Conservation (phyloP, 768 basidiomycete species). For the Fomitopsis serialis region DNA sequence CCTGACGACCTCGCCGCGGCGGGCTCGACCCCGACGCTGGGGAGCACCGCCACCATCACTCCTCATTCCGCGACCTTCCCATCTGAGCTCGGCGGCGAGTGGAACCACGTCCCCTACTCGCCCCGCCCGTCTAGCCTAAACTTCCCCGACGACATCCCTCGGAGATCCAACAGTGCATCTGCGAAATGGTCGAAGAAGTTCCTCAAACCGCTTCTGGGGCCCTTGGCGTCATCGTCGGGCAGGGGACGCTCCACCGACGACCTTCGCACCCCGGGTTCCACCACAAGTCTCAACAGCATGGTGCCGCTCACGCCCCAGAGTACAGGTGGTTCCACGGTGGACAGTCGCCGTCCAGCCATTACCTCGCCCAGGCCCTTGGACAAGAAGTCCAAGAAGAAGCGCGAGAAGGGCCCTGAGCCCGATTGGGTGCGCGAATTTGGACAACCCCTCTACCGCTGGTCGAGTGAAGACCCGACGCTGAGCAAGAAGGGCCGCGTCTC, state of each 20-base stretch:
- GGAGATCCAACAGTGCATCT: slow-evolving; percentile 4
- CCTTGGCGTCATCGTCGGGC: slow-evolving; percentile 1
- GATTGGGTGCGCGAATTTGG: slow-evolving; percentile 16
- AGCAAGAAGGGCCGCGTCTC: slow-evolving; percentile 12
- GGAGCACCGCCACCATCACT: slow-evolving; percentile 6
- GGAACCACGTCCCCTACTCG: slow-evolving; percentile 12
- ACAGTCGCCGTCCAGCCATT: neutral
- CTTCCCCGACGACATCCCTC: slow-evolving; percentile 9
- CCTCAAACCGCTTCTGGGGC: slow-evolving; percentile 25
- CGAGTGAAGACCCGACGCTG: slow-evolving; percentile 14
- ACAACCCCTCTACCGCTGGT: slow-evolving; percentile 16
- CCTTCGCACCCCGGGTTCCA: slow-evolving; percentile 4
- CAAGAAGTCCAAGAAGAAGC: slow-evolving; percentile 12
- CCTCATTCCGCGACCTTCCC: slow-evolving; percentile 3
- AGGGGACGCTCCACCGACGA: neutral
- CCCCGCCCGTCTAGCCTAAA: slow-evolving; percentile 11
- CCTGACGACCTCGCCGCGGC: slow-evolving; percentile 13
- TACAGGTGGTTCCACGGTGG: neutral
- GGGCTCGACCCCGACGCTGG: slow-evolving; percentile 10
- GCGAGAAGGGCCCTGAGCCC: slow-evolving; percentile 7
- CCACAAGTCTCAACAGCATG: slow-evolving; percentile 10
- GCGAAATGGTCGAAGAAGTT: slow-evolving; percentile 27
- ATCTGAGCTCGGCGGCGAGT: slow-evolving; percentile 13
- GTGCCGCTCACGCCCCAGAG: neutral
- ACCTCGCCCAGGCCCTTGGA: neutral